These are phyloP conservation scores for Scleroderma bovista DNA, from an alignment of 768 basidiomycete species.

Conservation along the genomic window DNA sequence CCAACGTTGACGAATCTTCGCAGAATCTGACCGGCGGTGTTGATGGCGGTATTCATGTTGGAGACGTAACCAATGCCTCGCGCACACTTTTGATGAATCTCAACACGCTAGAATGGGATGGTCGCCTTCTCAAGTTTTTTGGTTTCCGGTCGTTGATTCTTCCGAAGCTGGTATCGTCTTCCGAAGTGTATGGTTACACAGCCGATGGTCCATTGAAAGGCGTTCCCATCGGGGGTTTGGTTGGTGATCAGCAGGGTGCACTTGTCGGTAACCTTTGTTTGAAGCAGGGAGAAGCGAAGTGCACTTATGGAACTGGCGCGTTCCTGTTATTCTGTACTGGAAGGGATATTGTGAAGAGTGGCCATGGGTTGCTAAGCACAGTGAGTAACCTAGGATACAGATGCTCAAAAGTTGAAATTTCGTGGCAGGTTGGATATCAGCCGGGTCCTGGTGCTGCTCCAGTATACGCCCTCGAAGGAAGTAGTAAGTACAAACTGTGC, in stretches of 20 bases:
- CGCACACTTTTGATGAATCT: slow-evolving; percentile 91
- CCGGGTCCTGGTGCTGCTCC: slow-evolving; percentile 73
- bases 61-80: slow-evolving; percentile 94
- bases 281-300: slow-evolving; percentile 88
- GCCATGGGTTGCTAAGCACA: slow-evolving; percentile 85
- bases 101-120: slow-evolving; percentile 76
- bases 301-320: slow-evolving; percentile 96
- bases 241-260: slow-evolving; percentile 98
- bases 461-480: slow-evolving; percentile 92
- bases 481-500: slow-evolving; percentile 51
- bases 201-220: slow-evolving; percentile 61
- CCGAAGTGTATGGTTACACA: slow-evolving; percentile 86
- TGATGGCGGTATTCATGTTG: slow-evolving; percentile 67
- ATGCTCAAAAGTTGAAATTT: background rate
- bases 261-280: slow-evolving; percentile 96
- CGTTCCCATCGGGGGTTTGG: slow-evolving; percentile 83
- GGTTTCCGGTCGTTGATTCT: slow-evolving; percentile 70
- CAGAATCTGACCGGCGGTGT: slow-evolving; percentile 84
- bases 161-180: slow-evolving; percentile 84
- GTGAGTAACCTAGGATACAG: slow-evolving; percentile 34
- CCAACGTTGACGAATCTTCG: background rate
- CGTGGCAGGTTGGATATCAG: slow-evolving; percentile 77
- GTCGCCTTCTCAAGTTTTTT: slow-evolving; percentile 81
- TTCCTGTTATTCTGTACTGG: slow-evolving; percentile 97
- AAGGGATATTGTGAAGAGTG: slow-evolving; percentile 71